Evolutionary conservation across 139 green algal genomes (phyloP).

Genomic region (Chlorella sp.): DNA sequence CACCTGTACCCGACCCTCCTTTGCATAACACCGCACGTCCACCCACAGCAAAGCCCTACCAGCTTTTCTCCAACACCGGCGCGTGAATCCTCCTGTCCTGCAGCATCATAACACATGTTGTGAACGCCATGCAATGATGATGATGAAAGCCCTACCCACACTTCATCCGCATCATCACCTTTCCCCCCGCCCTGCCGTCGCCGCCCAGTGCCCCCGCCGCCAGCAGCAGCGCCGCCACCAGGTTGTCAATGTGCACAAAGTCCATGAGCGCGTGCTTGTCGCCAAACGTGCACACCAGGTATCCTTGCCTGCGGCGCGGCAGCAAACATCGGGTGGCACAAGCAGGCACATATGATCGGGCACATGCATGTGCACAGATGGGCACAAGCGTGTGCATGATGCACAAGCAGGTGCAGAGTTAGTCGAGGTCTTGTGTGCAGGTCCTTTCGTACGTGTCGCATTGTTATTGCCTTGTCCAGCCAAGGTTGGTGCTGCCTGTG

Average conservation of each 20-base stretch:
- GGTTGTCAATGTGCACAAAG: conserved; percentile 27
- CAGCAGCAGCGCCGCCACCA: conserved; percentile 12
- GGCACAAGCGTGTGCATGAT: neutral
- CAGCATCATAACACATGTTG: too few species aligned
- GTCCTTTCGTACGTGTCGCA: neutral
- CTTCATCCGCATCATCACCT: too few species aligned
- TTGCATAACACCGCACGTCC: neutral
- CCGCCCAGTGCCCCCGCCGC: conserved; percentile 1
- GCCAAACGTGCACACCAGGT: neutral
- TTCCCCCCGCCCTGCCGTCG: neutral
- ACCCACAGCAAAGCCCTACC: neutral
- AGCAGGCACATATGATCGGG: too few species aligned
- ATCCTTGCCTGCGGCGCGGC: neutral
- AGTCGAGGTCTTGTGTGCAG: neutral
- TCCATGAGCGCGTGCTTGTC: neutral
- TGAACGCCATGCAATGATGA: too few species aligned
- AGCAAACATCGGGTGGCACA: too few species aligned
- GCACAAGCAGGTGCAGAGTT: neutral
- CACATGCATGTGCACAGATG: neutral
- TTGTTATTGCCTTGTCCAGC: neutral
- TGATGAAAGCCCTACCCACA: neutral
- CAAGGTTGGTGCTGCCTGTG: conserved; percentile 5
- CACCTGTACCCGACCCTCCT: too few species aligned
- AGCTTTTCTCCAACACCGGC: neutral
- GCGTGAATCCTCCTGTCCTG: neutral